Conservation (phyloP, 371 early-diverging fungal genomes). For the Lichtheimia ramosa region DNA sequence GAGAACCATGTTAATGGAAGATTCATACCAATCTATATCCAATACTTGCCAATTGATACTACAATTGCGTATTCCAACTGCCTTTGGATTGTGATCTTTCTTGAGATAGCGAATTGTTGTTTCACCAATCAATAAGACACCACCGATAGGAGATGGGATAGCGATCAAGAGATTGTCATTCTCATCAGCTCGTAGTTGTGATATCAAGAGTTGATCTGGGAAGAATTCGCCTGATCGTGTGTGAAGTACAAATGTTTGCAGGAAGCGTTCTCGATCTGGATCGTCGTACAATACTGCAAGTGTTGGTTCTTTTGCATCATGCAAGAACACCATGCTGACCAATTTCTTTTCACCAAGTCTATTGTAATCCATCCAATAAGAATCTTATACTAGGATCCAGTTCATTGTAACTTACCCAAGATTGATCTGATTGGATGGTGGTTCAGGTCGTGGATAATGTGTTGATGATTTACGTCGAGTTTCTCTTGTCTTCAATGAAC, state of each 20-base stretch:
- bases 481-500: constrained; percentile 27
- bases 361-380: not conserved
- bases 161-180: constrained; percentile 61
- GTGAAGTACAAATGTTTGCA: constrained; percentile 13
- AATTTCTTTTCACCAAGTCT: constrained; percentile 76
- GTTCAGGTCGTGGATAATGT: constrained; percentile 6
- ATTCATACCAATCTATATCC: not conserved
- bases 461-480: constrained; percentile 14
- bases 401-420: constrained; percentile 11
- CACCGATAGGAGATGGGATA: constrained; percentile 62
- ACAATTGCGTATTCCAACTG: constrained; percentile 58
- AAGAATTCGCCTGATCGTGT: constrained; percentile 8
- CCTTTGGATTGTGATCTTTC: constrained; percentile 41
- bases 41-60: constrained; percentile 35
- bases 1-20: not conserved
- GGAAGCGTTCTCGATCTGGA: constrained; percentile 47
- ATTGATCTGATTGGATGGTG: constrained; percentile 9
- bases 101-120: constrained; percentile 66
- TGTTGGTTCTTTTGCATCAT: constrained; percentile 51
- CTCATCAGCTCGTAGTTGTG: constrained; percentile 46
- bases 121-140: constrained; percentile 70
- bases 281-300: constrained; percentile 81
- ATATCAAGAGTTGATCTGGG: constrained; percentile 48
- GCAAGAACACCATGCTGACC: constrained; percentile 67
- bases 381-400: not conserved